Evolutionary conservation across 2,329 filamentous ascomycete species (phyloP), one percentile per base, ranked within the genome.

Genomic region (Apiospora koreana): DNA sequence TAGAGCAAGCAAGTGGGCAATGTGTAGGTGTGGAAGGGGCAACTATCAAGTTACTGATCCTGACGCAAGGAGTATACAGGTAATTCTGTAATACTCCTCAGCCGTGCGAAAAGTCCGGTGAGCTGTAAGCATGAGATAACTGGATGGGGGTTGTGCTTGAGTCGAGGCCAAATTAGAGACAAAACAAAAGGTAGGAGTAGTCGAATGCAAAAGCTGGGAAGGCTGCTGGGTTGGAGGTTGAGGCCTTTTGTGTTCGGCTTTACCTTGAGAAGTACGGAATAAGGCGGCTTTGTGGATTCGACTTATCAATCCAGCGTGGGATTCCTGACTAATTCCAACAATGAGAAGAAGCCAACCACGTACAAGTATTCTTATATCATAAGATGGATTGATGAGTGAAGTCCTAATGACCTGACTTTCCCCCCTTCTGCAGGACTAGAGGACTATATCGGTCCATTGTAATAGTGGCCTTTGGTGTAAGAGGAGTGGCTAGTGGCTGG

Each of bases 31-130:
- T 50, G 71, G 71, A 62, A 70, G 69, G 71, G 66, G 72, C 68
- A 72, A 65, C 12, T 46, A 69, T 76, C 73, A 73, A 74, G 72
- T 75, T 72, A 73, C 71, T 75, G 80, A 80, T 85, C 86, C 86
- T 87, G 87, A 89, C 87, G 87, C 87, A 89, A 89, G 87, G 87
- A 88, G 87, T 88, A 88, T 86, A 86, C 86, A 88, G 86, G 86
- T 81, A 75, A 76, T 78, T 83, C 87, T 86, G 86, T 82, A 79
- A 87, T 88, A 88, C 87, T 87, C 87, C 87, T 89, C 87, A 88
- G 87, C 86, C 87, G 85, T 88, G 83, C 84, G 84, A 83, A 73
- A 79, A 71, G 73, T 77, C 74, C 73, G 71, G 76, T 72, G 73
- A 65, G 74, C 72, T 71, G 79, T 76, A 74, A 76, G 74, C 83